These are phyloP conservation scores for Mixia osmundae DNA, from an alignment of 1,284 basidiomycete genomes.

Conservation along the genomic window DNA sequence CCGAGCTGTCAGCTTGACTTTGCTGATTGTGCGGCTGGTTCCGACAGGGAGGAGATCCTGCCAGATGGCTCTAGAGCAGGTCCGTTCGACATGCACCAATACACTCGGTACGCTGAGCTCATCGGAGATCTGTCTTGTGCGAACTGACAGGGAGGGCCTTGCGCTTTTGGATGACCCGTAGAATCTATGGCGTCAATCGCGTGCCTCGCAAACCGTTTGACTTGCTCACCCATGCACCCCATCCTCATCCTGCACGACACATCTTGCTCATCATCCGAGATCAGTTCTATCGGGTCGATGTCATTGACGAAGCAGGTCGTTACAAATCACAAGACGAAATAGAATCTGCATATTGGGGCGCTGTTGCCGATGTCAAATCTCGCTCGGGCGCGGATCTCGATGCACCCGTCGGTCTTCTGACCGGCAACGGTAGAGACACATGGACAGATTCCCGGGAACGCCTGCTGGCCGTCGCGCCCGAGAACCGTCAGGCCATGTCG, in stretches of 20 bases:
- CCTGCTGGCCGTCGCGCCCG: conserved; percentile 40
- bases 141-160: conserved; percentile 8
- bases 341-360: conserved; percentile 38
- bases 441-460: conserved; percentile 66
- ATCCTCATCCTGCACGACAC: conserved; percentile 32
- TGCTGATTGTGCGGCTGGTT: too few relatives aligned
- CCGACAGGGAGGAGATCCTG: conserved; percentile 29
- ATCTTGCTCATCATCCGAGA: conserved; percentile 52
- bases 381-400: conserved; percentile 29
- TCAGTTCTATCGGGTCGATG: conserved; percentile 57
- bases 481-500: conserved; percentile 36
- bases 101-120: conserved; percentile 30
- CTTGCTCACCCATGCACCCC: conserved; percentile 14
- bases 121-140: conserved; percentile 10
- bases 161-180: conserved; percentile 17
- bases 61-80: conserved; percentile 31
- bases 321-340: conserved; percentile 31
- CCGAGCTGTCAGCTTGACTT: background rate
- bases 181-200: conserved; percentile 52
- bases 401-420: conserved; percentile 41
- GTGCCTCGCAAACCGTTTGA: conserved; percentile 31
- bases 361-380: conserved; percentile 41
- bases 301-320: conserved; percentile 29
- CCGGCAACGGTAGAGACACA: conserved; percentile 51
- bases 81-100: conserved; percentile 34